Evolutionary conservation across 2,329 filamentous ascomycete genomes (phyloP).

Genomic region (Diplodia corticola): DNA sequence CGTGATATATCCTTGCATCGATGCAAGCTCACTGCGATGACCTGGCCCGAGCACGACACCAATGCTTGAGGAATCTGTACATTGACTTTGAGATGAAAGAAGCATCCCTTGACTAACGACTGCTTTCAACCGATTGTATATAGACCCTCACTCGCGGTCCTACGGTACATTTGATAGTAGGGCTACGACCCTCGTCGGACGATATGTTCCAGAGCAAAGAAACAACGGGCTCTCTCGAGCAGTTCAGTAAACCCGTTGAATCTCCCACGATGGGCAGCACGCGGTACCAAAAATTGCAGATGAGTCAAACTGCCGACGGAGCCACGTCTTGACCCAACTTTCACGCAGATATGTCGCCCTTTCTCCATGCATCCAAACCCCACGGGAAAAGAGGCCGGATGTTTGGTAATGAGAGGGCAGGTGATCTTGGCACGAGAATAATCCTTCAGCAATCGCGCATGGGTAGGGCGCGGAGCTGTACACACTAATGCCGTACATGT

Average conservation of each 20-base stretch:
- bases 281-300: neutral
- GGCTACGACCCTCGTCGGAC: neutral
- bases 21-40: neutral
- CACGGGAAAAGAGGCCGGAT: slow-evolving; percentile 53
- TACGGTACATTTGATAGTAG: neutral
- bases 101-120: neutral
- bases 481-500: slow-evolving; percentile 64
- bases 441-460: slow-evolving; percentile 69
- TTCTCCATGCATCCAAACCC: slow-evolving; percentile 65
- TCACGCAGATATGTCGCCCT: slow-evolving; percentile 51
- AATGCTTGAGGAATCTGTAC: neutral
- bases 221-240: neutral
- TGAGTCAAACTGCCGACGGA: no score
- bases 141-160: neutral
- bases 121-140: neutral
- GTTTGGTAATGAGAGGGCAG: slow-evolving; percentile 65
- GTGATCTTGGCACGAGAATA: slow-evolving; percentile 64
- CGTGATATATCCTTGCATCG: neutral
- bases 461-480: slow-evolving; percentile 63
- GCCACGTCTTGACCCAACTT: neutral
- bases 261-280: neutral
- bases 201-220: neutral
- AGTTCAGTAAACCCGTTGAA: neutral
- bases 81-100: neutral
- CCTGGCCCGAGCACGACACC: neutral